Evolutionary conservation across 225 moss, liverwort and hornwort genomes (phyloP).

Genomic region (Climacium dendroides): DNA sequence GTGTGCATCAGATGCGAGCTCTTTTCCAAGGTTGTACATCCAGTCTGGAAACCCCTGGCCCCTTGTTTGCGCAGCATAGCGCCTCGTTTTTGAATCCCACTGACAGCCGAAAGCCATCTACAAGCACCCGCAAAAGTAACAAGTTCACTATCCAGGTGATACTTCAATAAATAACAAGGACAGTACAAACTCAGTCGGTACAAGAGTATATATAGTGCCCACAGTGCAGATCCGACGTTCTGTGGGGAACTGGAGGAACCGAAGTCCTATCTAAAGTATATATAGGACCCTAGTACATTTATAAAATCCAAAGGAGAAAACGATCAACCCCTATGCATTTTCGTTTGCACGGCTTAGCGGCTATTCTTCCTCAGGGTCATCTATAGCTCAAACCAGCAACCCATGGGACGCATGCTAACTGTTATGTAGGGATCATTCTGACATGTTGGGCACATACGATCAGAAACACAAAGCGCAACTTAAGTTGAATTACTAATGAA

Average conservation of each 20-base stretch:
- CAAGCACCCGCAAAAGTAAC: not conserved
- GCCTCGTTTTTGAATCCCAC: slow-evolving; percentile 58
- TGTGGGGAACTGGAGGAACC: not conserved
- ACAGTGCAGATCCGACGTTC: not conserved
- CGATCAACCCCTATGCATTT: not conserved
- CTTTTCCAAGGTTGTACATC: slow-evolving; percentile 60
- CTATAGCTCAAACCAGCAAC: not conserved
- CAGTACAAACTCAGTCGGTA: not conserved
- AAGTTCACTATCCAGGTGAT: not conserved
- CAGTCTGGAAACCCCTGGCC: slow-evolving; percentile 40
- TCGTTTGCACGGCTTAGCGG: not conserved
- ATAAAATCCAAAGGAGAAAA: not conserved
- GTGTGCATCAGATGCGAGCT: slow-evolving; percentile 49
- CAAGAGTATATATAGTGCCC: not conserved
- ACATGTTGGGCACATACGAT: not conserved
- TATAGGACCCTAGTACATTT: not conserved
- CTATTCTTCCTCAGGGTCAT: not conserved
- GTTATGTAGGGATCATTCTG: not conserved
- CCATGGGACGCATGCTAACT: not conserved
- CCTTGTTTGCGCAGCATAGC: slow-evolving; percentile 31
- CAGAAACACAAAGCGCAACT: not conserved
- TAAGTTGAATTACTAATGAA: not conserved
- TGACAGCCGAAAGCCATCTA: slow-evolving; percentile 72
- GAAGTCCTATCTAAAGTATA: not conserved
- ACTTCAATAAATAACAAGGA: not conserved